Conservation (phyloP, 2,329 filamentous ascomycete genomes). For the Aspergillus cejpii region DNA sequence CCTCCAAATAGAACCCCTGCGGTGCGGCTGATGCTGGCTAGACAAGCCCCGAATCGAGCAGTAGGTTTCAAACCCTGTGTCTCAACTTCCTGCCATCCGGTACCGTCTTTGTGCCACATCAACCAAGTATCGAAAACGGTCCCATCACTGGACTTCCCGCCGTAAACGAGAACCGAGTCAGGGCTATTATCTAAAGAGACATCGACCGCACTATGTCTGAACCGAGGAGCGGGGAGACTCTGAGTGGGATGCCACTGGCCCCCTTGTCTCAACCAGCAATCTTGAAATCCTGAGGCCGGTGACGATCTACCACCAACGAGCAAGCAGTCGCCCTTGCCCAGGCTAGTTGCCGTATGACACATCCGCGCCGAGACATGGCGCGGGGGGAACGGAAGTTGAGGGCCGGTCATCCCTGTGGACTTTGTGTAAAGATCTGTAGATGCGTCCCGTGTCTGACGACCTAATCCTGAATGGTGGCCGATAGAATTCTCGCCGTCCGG, state of each 20-base stretch:
- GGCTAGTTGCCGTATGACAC: slow-evolving; percentile 68
- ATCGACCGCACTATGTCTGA: slow-evolving; percentile 62
- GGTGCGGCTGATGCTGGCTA: slow-evolving; percentile 39
- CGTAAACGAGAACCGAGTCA: slow-evolving; percentile 51
- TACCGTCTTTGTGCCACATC: slow-evolving; percentile 45
- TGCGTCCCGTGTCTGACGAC: slow-evolving; percentile 43
- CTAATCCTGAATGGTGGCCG: slow-evolving; percentile 39
- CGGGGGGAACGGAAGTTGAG: slow-evolving; percentile 43
- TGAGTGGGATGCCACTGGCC: slow-evolving; percentile 58
- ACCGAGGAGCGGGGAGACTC: slow-evolving; percentile 63
- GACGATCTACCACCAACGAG: slow-evolving; percentile 74
- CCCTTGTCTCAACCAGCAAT: slow-evolving; percentile 68
- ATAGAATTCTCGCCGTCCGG: slow-evolving; percentile 27
- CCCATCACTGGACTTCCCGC: slow-evolving; percentile 52
- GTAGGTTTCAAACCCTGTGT: slow-evolving; percentile 34
- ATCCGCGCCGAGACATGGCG: slow-evolving; percentile 46
- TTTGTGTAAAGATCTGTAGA: slow-evolving; percentile 44
- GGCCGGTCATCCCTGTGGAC: slow-evolving; percentile 43
- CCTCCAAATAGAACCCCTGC: slow-evolving; percentile 66
- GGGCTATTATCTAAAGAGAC: slow-evolving; percentile 34
- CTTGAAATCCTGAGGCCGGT: slow-evolving; percentile 59
- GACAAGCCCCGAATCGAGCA: slow-evolving; percentile 52
- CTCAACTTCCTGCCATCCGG: slow-evolving; percentile 47
- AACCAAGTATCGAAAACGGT: slow-evolving; percentile 49
- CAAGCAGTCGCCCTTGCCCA: slow-evolving; percentile 54